Percentiles rank a stretch among this genome's conserved stretches.
Conservation (phyloP, 2,329 filamentous ascomycete genomes). For the Alternaria tenuissima region DNA sequence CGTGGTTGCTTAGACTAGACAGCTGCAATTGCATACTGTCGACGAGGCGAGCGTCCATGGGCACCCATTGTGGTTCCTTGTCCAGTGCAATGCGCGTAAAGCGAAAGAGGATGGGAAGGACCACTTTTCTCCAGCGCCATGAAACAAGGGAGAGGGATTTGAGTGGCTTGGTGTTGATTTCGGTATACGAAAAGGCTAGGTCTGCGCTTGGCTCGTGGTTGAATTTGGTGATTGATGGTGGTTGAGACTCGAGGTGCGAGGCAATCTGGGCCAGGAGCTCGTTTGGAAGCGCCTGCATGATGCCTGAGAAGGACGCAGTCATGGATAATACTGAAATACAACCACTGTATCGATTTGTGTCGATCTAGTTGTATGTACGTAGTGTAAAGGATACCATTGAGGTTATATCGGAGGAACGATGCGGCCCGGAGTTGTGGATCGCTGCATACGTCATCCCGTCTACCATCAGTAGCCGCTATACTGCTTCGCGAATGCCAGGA, state of each 20-base stretch:
- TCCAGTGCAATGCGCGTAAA: conserved; percentile 40
- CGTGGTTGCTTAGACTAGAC: conserved; percentile 42
- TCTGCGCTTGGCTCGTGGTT: conserved; percentile 40
- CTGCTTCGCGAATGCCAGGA: neutral
- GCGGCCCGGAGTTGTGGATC: neutral
- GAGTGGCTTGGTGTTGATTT: conserved; percentile 24
- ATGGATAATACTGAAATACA: rapidly evolving
- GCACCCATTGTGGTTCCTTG: conserved; percentile 43
- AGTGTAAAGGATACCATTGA: neutral
- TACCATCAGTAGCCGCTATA: neutral
- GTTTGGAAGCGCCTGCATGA: conserved; percentile 44
- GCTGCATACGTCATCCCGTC: neutral
- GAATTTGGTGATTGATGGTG: conserved; percentile 46
- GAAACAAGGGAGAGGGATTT: conserved; percentile 46
- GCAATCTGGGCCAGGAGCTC: conserved; percentile 49
- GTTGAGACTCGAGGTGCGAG: conserved; percentile 36
- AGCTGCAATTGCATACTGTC: conserved; percentile 46
- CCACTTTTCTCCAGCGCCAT: conserved; percentile 43
- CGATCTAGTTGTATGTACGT: rapidly evolving
- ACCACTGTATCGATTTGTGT: neutral
- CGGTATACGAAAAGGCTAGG: conserved; percentile 30
- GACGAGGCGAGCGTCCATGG: conserved; percentile 43
- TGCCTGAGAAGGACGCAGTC: neutral
- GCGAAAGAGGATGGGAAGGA: conserved; percentile 44
- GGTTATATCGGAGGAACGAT: neutral